Evolutionary conservation across 352 stramenopile genomes (phyloP).

Genomic region (Phytophthora constricta): DNA sequence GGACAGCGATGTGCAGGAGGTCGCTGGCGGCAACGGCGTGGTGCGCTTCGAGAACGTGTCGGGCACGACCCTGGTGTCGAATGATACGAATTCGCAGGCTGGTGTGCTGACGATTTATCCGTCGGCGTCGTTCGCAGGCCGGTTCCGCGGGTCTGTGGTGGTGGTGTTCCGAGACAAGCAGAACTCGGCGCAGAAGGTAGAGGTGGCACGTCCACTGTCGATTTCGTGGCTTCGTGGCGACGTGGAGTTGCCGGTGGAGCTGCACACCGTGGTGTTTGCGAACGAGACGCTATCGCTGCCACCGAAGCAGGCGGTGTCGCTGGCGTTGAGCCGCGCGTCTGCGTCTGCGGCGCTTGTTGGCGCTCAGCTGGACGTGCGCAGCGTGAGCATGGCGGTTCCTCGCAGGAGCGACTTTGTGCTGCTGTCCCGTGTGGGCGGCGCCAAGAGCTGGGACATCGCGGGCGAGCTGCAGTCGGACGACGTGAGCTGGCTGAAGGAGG

Average conservation of each 20-base stretch:
- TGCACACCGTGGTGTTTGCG: conserved; percentile 15
- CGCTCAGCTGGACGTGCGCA: conserved; percentile 4
- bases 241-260: conserved; percentile 15
- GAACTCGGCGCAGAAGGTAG: conserved; percentile 15
- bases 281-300: conserved; percentile 38
- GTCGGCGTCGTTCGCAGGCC: conserved; percentile 4
- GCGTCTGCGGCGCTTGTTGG: conserved; percentile 12
- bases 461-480: conserved; percentile 25
- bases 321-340: conserved; percentile 22
- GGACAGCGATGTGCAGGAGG: neutral
- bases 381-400: conserved; percentile 19
- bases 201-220: conserved; percentile 8
- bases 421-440: conserved; percentile 7
- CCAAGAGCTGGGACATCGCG: conserved; percentile 13
- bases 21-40: conserved; percentile 8
- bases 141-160: conserved; percentile 15
- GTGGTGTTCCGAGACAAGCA: conserved; percentile 20
- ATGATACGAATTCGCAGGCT: conserved; percentile 6
- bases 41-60: conserved; percentile 15
- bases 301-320: conserved; percentile 19
- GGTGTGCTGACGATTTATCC: conserved; percentile 8
- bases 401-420: conserved; percentile 20
- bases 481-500: conserved; percentile 27
- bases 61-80: conserved; percentile 1
- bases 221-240: conserved; percentile 9